Conservation (phyloP, 345 rosid genomes). For the Trapa bicornis region DNA sequence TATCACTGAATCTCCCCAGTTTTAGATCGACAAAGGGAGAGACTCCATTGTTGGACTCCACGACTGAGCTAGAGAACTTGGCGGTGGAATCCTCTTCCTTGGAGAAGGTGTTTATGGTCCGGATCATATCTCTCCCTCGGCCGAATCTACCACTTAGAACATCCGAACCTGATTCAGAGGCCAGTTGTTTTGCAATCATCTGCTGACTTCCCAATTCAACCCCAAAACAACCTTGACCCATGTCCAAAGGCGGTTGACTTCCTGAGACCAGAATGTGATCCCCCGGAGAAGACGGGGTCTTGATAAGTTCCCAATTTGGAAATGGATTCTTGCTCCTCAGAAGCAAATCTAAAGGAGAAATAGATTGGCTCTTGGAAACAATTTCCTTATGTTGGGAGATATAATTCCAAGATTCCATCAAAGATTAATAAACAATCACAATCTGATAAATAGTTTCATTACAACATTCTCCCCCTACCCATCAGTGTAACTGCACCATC, state of each 20-base stretch:
- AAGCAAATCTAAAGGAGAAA: conserved; percentile 21
- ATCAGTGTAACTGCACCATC: background rate
- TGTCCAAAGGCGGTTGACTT: conserved; percentile 13
- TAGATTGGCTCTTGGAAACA: conserved; percentile 13
- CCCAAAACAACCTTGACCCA: conserved; percentile 13
- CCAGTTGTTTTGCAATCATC: conserved; percentile 16
- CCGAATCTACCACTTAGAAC: conserved; percentile 13
- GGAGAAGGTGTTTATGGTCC: conserved; percentile 11
- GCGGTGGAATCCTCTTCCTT: conserved; percentile 28
- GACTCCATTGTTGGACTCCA: conserved; percentile 26
- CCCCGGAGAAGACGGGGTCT: conserved; percentile 16
- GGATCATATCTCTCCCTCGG: conserved; percentile 7
- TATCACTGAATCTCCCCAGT: conserved; percentile 46
- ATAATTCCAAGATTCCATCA: conserved; percentile 46
- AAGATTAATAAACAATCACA: background rate
- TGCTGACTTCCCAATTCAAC: conserved; percentile 22
- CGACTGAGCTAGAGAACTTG: conserved; percentile 24
- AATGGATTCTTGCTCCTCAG: conserved; percentile 18
- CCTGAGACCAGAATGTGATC: conserved; percentile 17
- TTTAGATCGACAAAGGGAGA: conserved; percentile 54
- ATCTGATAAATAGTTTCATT: background rate
- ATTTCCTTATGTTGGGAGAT: conserved; percentile 26
- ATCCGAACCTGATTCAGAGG: conserved; percentile 12
- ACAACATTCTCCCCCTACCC: conserved; percentile 5
- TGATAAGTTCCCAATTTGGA: conserved; percentile 21